phyloP scores from a whole-genome alignment of 2,329 filamentous ascomycete genomes.

The Purpureocillium takamizusanense region DNA sequence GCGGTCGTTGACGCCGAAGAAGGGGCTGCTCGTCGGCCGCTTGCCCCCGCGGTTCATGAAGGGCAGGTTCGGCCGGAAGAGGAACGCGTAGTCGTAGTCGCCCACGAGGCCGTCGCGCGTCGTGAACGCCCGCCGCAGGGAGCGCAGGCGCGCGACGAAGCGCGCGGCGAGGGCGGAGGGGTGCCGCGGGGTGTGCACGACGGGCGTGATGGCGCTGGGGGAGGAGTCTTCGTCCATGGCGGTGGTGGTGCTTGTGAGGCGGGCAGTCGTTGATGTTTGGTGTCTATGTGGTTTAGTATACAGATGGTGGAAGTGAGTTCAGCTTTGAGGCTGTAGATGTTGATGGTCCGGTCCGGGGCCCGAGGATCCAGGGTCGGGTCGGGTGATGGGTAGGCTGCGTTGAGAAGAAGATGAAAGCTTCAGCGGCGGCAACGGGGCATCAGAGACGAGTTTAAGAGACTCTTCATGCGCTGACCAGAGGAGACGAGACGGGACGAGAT shows the following conservation, averaged over 20 bases:
- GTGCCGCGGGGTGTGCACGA: constrained; percentile 17
- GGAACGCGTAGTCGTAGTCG: constrained; percentile 81
- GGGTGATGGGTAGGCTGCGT: too few relatives aligned
- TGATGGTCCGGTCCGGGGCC: too few relatives aligned
- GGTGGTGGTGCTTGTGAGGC: too few relatives aligned
- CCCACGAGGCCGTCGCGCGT: constrained; percentile 69
- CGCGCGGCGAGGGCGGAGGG: constrained; percentile 18
- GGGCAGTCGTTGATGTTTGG: too few relatives aligned
- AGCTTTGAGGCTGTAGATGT: too few relatives aligned
- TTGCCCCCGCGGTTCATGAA: constrained; percentile 54
- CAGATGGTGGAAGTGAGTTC: too few relatives aligned
- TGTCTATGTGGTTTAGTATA: too few relatives aligned
- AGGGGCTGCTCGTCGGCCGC: constrained; percentile 42
- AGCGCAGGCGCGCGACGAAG: constrained; percentile 8
- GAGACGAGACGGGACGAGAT: not conserved
- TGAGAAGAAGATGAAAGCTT: too few relatives aligned
- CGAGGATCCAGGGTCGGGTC: not conserved
- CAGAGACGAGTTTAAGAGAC: too few relatives aligned
- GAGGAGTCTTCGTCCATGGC: constrained; percentile 50
- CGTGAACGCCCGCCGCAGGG: constrained; percentile 31
- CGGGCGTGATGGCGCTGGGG: constrained; percentile 39
- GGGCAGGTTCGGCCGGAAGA: constrained; percentile 75
- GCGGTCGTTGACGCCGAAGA: constrained; percentile 73
- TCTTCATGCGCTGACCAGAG: not conserved
- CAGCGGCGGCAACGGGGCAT: too few relatives aligned